These are phyloP conservation scores for Kwoniella sp. DNA, from an alignment of 768 basidiomycete genomes.

Conservation along the genomic window DNA sequence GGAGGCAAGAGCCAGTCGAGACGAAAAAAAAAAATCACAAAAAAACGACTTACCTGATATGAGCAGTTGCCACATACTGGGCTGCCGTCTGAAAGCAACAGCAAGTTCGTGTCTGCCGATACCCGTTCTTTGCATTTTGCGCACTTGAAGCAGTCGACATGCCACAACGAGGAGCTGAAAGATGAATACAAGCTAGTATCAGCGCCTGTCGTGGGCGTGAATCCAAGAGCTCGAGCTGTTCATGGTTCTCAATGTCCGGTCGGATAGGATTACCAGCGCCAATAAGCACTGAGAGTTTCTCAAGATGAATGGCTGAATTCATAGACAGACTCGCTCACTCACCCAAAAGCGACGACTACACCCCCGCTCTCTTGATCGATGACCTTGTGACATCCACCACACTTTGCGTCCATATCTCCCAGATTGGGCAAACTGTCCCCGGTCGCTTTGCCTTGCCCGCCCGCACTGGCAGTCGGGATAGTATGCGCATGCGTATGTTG, in stretches of 20 bases:
- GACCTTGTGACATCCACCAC: conserved; percentile 50
- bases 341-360: conserved; percentile 95
- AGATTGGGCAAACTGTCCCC: conserved; percentile 35
- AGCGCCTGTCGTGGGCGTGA: conserved; percentile 1
- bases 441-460: not conserved
- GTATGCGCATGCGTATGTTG: conserved; percentile 3
- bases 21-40: too few species aligned
- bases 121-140: conserved; percentile 92
- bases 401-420: conserved; percentile 48
- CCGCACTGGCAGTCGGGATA: not conserved
- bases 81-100: conserved; percentile 94
- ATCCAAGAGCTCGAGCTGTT: too few species aligned
- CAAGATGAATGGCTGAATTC: not conserved
- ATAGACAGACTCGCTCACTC: too few species aligned
- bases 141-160: conserved; percentile 74
- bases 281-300: not conserved
- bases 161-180: conserved; percentile 85
- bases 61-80: conserved; percentile 66
- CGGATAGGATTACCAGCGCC: not conserved
- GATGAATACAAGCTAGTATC: not conserved
- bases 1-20: too few species aligned
- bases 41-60: conserved; percentile 53
- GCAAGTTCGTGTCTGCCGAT: conserved; percentile 92
- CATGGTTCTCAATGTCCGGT: not conserved
- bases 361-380: conserved; percentile 56